These are phyloP conservation scores for Henckelia pumila DNA, from an alignment of 257 asterid genomes.

Conservation along the genomic window DNA sequence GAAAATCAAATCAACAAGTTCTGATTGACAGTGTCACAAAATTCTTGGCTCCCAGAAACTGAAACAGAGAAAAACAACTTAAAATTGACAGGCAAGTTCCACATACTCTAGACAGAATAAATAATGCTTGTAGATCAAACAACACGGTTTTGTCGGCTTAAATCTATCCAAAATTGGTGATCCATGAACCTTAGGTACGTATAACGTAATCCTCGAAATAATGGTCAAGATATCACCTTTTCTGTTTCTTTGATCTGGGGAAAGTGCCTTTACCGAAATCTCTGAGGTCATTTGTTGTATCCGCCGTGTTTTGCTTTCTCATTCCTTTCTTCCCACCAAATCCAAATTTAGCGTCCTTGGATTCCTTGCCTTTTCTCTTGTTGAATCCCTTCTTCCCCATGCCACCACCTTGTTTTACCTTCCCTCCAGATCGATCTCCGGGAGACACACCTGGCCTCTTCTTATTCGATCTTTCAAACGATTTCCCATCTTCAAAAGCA, in stretches of 20 bases:
- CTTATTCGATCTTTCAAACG: conserved; percentile 56
- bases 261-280: conserved; percentile 38
- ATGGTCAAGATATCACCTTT: conserved; percentile 11
- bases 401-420: conserved; percentile 36
- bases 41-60: no score
- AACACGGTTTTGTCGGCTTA: background rate
- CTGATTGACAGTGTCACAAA: background rate
- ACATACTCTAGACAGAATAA: no score
- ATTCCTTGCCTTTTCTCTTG: conserved; percentile 52
- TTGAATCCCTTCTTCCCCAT: conserved; percentile 44
- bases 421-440: conserved; percentile 89
- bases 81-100: no score
- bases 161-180: background rate
- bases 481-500: conserved; percentile 65
- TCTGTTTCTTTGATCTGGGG: conserved; percentile 46
- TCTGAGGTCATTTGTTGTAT: conserved; percentile 62
- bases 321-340: conserved; percentile 90
- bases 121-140: background rate
- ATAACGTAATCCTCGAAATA: background rate
- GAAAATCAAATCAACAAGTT: background rate
- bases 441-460: conserved; percentile 76
- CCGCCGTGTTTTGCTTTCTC: conserved; percentile 86
- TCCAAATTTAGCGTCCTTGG: conserved; percentile 58
- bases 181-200: background rate
- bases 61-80: no score